A percentile compares a stretch with the other conserved stretches of the same genome.
Evolutionary conservation across 2,329 filamentous ascomycete species (phyloP).

Genomic region (Cercospora citrullina): DNA sequence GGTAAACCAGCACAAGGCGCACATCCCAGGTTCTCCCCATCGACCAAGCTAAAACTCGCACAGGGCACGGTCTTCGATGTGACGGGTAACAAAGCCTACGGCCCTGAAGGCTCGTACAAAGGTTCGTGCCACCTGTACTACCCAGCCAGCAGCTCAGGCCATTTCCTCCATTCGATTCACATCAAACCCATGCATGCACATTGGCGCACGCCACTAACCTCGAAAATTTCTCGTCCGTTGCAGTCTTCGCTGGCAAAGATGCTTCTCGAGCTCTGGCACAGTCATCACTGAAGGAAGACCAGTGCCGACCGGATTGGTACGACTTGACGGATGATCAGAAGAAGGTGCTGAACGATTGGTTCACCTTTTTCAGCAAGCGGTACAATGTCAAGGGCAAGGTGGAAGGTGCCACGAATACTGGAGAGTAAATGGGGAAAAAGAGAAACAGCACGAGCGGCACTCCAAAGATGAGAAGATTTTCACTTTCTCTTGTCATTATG

Average conservation of each 20-base stretch:
- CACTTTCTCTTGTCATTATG: neutral
- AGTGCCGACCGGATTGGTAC: constrained; percentile 79
- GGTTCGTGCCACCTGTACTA: constrained; percentile 52
- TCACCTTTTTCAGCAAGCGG: constrained; percentile 92
- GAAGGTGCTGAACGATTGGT: constrained; percentile 84
- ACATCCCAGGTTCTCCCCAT: neutral
- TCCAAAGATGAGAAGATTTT: neutral
- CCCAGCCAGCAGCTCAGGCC: neutral
- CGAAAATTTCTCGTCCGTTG: neutral
- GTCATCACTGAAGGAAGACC: constrained; percentile 82
- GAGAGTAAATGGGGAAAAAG: constrained; percentile 9
- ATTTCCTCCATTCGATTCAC: neutral
- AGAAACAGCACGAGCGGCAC: neutral
- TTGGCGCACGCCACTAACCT: neutral
- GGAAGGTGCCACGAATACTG: constrained; percentile 38
- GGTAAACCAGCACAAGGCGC: constrained; percentile 34
- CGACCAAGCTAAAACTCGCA: constrained; percentile 1
- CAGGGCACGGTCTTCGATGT: constrained; percentile 95
- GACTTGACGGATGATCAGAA: constrained; percentile 84
- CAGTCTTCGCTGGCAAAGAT: constrained; percentile 95
- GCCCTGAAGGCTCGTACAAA: constrained; percentile 77
- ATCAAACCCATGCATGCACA: neutral
- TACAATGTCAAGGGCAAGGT: constrained; percentile 80
- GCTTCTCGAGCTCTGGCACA: constrained; percentile 86
- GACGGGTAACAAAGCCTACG: constrained; percentile 82